Percentiles rank a stretch among this genome's conserved stretches.
Conservation (phyloP, 768 basidiomycete genomes). For the Chlorophyllum brunneum region DNA sequence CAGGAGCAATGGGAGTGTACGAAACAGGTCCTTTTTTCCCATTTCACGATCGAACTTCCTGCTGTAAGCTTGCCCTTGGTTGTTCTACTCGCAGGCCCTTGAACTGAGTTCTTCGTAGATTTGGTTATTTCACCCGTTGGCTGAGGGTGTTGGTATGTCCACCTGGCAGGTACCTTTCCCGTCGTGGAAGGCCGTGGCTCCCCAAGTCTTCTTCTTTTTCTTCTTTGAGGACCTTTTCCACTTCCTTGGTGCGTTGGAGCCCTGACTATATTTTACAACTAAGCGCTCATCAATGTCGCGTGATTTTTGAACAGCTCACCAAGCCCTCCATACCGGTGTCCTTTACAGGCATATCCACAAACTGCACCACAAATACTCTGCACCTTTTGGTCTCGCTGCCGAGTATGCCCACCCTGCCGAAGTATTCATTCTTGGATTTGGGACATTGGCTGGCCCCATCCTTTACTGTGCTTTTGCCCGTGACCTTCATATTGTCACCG, state of each 20-base stretch:
- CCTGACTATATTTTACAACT: slow-evolving; percentile 2
- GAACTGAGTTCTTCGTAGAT: slow-evolving; percentile 46
- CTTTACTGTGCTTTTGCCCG: slow-evolving; percentile 75
- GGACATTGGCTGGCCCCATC: slow-evolving; percentile 86
- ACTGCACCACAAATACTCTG: slow-evolving; percentile 95
- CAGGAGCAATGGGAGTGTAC: slow-evolving; percentile 95
- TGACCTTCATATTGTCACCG: slow-evolving; percentile 86
- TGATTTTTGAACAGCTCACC: slow-evolving; percentile 56
- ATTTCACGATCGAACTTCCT: slow-evolving; percentile 94
- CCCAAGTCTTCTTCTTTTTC: slow-evolving; percentile 86
- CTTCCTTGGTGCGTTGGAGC: slow-evolving; percentile 60
- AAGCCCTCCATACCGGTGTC: slow-evolving; percentile 78
- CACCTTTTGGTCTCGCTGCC: slow-evolving; percentile 95
- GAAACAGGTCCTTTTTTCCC: slow-evolving; percentile 88
- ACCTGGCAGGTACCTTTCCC: slow-evolving; percentile 96
- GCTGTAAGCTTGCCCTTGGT: slow-evolving; percentile 47
- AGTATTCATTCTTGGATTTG: slow-evolving; percentile 89
- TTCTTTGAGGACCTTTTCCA: slow-evolving; percentile 96
- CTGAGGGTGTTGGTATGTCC: slow-evolving; percentile 81
- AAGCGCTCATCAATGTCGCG: neutral
- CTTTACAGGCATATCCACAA: slow-evolving; percentile 95
- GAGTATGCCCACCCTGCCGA: slow-evolving; percentile 98
- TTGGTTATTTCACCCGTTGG: slow-evolving; percentile 88
- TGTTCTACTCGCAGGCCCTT: neutral
- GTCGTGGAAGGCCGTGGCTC: slow-evolving; percentile 57